These are phyloP conservation scores for Boehmeria nivea DNA, from an alignment of 306 rosid species.

Conservation along the genomic window DNA sequence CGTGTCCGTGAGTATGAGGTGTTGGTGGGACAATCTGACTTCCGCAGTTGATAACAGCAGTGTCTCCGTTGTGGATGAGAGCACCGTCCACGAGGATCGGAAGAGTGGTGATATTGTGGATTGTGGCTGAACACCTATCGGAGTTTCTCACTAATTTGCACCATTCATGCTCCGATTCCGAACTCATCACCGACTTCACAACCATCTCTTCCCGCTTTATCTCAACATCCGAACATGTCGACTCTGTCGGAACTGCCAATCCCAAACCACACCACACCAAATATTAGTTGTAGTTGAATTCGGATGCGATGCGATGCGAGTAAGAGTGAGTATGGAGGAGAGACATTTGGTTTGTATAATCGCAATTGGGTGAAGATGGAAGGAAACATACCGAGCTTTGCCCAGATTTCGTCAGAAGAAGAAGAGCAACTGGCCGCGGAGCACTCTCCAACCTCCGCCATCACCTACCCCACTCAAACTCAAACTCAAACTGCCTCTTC, in stretches of 20 bases:
- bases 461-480: neutral
- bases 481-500: no score
- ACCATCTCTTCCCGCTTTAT: slow-evolving; percentile 47
- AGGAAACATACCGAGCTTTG: slow-evolving; percentile 58
- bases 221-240: slow-evolving; percentile 55
- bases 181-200: slow-evolving; percentile 47
- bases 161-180: slow-evolving; percentile 53
- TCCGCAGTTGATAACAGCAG: slow-evolving; percentile 52
- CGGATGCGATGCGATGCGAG: no score
- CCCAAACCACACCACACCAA: neutral
- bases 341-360: neutral
- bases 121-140: slow-evolving; percentile 58
- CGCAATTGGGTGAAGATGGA: no score
- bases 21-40: slow-evolving; percentile 48
- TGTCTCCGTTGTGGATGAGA: slow-evolving; percentile 36
- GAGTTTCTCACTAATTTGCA: slow-evolving; percentile 67
- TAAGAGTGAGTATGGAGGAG: neutral
- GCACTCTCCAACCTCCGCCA: slow-evolving; percentile 61
- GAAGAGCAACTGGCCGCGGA: slow-evolving; percentile 48
- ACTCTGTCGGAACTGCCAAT: slow-evolving; percentile 50
- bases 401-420: slow-evolving; percentile 57
- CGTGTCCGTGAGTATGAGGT: neutral
- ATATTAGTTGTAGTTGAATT: no score
- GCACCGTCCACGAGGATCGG: slow-evolving; percentile 58
- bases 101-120: slow-evolving; percentile 53